Percentiles rank a stretch among this genome's conserved stretches.
phyloP scores from a whole-genome alignment of 1,284 basidiomycete species.

The Lentinus polychrous region DNA sequence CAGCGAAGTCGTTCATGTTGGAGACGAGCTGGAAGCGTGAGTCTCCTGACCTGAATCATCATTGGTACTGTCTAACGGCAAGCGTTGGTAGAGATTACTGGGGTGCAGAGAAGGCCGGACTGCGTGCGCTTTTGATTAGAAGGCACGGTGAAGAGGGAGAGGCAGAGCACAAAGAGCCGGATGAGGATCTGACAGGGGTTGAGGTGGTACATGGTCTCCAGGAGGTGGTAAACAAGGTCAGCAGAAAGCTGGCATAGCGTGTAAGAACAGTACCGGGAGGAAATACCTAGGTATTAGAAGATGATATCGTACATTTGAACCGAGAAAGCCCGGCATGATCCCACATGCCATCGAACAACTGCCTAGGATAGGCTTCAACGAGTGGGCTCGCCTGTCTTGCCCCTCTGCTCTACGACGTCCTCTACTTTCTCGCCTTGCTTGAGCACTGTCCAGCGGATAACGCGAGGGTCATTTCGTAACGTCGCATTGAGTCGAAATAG shows the following conservation, averaged over 20 bases:
- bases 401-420: slow-evolving; percentile 41
- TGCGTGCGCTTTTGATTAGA: slow-evolving; percentile 51
- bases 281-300: neutral
- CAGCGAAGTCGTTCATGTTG: slow-evolving; percentile 56
- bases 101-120: slow-evolving; percentile 55
- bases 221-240: slow-evolving; percentile 32
- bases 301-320: neutral
- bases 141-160: slow-evolving; percentile 43
- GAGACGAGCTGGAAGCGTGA: slow-evolving; percentile 63
- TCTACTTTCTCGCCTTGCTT: slow-evolving; percentile 73
- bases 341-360: neutral
- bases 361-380: neutral
- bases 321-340: neutral
- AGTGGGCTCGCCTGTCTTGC: slow-evolving; percentile 8
- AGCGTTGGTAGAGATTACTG: slow-evolving; percentile 49
- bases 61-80: neutral
- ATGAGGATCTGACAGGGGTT: slow-evolving; percentile 33
- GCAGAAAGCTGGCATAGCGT: neutral
- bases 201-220: slow-evolving; percentile 34
- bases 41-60: slow-evolving; percentile 12
- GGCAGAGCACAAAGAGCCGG: slow-evolving; percentile 37
- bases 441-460: slow-evolving; percentile 77
- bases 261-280: neutral
- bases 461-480: slow-evolving; percentile 73
- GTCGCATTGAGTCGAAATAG: slow-evolving; percentile 57